Evolutionary conservation across 805 yeast species (phyloP).

Genomic region (Spencermartinsiella europaea): DNA sequence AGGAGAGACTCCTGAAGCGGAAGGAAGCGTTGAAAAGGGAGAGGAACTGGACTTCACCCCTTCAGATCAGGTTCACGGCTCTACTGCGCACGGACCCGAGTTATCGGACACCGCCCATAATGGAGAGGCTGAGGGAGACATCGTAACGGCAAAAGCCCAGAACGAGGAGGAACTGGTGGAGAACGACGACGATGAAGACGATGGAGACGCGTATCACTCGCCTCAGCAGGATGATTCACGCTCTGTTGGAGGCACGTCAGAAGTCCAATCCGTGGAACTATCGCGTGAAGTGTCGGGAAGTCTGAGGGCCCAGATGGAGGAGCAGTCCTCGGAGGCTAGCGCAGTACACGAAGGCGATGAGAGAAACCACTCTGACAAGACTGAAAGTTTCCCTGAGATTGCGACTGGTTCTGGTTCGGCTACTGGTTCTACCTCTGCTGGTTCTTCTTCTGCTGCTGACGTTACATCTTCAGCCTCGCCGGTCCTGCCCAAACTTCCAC

Average conservation of each 20-base stretch:
- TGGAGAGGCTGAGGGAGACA: neutral
- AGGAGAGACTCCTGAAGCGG: neutral
- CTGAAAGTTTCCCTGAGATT: neutral
- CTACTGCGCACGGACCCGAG: too few species aligned
- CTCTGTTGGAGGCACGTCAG: neutral
- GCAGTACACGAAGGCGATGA: too few species aligned
- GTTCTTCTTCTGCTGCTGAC: neutral
- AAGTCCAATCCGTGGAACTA: neutral
- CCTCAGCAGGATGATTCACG: neutral
- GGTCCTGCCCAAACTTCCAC: constrained; percentile 8
- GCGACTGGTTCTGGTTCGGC: neutral
- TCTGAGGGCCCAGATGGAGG: neutral
- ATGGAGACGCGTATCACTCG: neutral
- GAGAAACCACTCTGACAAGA: too few species aligned
- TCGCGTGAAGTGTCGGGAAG: neutral
- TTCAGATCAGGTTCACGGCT: too few species aligned
- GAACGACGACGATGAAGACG: neutral
- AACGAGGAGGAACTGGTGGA: neutral
- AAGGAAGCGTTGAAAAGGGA: neutral
- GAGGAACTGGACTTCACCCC: too few species aligned
- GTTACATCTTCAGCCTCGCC: neutral
- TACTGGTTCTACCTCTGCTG: neutral
- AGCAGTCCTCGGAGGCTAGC: neutral
- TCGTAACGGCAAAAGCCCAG: neutral
- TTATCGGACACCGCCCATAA: neutral